Evolutionary conservation across 371 early-diverging fungal genomes (phyloP).

Genomic region (Coemansia sp.): DNA sequence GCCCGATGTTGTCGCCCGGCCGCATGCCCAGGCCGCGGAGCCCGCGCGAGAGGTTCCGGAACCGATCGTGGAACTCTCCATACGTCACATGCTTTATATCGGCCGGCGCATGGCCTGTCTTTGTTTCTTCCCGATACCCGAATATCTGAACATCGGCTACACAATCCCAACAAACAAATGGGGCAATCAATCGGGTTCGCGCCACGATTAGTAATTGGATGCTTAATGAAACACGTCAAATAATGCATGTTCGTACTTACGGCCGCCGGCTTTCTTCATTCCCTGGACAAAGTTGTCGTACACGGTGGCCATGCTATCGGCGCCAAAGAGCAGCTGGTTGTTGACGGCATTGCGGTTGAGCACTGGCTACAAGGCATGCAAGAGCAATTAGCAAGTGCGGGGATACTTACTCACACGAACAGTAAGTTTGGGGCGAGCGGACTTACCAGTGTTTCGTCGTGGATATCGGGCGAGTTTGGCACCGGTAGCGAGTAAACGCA

Average conservation of each 20-base stretch:
- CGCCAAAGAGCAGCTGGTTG: constrained; percentile 36
- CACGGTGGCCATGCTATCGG: constrained; percentile 33
- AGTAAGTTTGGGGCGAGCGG: not conserved
- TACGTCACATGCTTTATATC: constrained; percentile 75
- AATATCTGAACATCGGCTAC: constrained; percentile 32
- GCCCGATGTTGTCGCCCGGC: constrained; percentile 55
- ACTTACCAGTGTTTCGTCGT: constrained; percentile 43
- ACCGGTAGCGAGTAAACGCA: constrained; percentile 41
- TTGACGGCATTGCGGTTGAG: constrained; percentile 42
- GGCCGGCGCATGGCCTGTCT: constrained; percentile 45
- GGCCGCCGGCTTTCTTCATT: constrained; percentile 36
- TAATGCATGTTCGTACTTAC: constrained; percentile 21
- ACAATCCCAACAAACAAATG: not conserved
- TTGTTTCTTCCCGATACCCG: constrained; percentile 48
- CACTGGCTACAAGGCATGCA: constrained; percentile 30
- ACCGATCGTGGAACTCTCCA: constrained; percentile 64
- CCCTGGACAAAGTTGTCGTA: constrained; percentile 46
- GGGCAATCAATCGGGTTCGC: not conserved
- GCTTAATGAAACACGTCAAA: not conserved
- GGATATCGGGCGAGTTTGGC: constrained; percentile 36
- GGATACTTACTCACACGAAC: not conserved
- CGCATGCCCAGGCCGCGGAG: constrained; percentile 42
- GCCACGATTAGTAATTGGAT: not conserved
- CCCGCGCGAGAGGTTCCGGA: constrained; percentile 42
- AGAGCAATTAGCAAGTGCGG: not conserved